These are phyloP conservation scores for Solanum sitiens DNA, from an alignment of 257 asterid genomes.

Conservation along the genomic window DNA sequence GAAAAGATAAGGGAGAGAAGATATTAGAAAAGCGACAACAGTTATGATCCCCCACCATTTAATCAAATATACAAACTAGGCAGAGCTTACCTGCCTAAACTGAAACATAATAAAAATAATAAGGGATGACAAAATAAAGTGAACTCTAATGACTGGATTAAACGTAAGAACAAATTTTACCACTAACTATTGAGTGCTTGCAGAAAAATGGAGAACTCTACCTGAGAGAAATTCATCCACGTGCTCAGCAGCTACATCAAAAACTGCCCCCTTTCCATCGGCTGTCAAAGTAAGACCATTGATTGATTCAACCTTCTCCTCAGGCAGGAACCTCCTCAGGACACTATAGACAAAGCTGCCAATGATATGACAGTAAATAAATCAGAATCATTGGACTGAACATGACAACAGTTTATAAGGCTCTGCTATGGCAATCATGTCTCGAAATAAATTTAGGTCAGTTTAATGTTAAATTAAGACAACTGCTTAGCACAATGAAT, in stretches of 20 bases:
- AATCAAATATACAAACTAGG: background rate
- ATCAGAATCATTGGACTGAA: background rate
- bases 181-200: background rate
- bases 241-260: conserved; percentile 67
- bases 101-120: background rate
- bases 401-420: background rate
- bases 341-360: conserved; percentile 58
- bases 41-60: background rate
- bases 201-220: conserved; percentile 11
- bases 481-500: background rate
- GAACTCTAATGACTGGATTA: background rate
- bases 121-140: background rate
- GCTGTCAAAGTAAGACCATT: conserved; percentile 83
- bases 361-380: background rate
- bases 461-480: background rate
- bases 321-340: conserved; percentile 77
- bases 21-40: background rate
- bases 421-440: background rate
- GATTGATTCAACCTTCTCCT: conserved; percentile 79
- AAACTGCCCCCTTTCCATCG: conserved; percentile 88
- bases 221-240: conserved; percentile 65
- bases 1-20: background rate
- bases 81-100: background rate
- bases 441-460: background rate
- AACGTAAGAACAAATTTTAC: background rate